These are phyloP conservation scores for Metschnikowia rubicola DNA, from an alignment of 805 yeast species.

Conservation along the genomic window DNA sequence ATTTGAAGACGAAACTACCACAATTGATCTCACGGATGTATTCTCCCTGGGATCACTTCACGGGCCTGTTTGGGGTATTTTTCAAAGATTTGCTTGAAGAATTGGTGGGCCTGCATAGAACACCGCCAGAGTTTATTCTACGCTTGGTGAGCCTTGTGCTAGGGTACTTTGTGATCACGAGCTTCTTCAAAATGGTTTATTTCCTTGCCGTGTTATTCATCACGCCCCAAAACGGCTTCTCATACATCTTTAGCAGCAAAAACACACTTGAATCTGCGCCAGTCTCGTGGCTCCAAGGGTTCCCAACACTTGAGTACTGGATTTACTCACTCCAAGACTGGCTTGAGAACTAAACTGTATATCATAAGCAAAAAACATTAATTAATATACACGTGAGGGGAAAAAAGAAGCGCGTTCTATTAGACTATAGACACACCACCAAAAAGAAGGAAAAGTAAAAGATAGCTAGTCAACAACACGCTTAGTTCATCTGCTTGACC, in stretches of 20 bases:
- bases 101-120: not conserved
- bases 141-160: constrained; percentile 3
- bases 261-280: constrained; percentile 5
- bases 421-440: constrained; percentile 10
- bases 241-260: not conserved
- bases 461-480: constrained; percentile 13
- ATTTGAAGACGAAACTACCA: not conserved
- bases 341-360: constrained; percentile 6
- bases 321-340: constrained; percentile 11
- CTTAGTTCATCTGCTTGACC: constrained; percentile 89
- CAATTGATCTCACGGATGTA: not conserved
- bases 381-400: constrained; percentile 3
- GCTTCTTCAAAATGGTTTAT: constrained; percentile 10
- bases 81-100: constrained; percentile 3
- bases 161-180: constrained; percentile 3
- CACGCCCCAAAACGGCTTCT: not conserved
- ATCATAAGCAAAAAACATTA: not conserved
- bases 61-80: not conserved
- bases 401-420: constrained; percentile 7
- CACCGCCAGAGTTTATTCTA: constrained; percentile 1
- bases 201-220: constrained; percentile 2
- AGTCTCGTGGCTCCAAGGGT: constrained; percentile 13
- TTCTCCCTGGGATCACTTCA: constrained; percentile 6
- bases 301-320: constrained; percentile 17
- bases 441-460: constrained; percentile 4